These are phyloP conservation scores for Botryotinia narcissicola DNA, from an alignment of 2,329 filamentous ascomycete species.

Conservation along the genomic window DNA sequence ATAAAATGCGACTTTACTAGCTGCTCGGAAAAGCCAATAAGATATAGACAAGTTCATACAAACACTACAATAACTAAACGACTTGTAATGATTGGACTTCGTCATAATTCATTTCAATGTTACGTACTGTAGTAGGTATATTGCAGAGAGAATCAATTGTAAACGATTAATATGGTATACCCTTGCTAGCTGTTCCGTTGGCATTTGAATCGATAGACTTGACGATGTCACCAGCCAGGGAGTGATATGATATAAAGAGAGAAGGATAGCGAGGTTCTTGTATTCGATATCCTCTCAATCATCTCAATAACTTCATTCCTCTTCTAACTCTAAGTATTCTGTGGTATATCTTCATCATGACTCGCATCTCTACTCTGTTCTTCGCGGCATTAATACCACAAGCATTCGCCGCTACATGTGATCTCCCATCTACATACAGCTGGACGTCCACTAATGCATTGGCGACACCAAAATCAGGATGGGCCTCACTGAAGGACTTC, in stretches of 20 bases:
- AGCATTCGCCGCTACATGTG: not conserved
- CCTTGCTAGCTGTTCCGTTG: not conserved
- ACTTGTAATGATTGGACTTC: not conserved
- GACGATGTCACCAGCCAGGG: not conserved
- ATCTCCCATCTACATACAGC: not conserved
- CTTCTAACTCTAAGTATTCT: not conserved
- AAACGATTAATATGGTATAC: not conserved
- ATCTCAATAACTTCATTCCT: not conserved
- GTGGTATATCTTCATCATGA: not conserved
- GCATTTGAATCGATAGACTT: not conserved
- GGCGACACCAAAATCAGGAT: not conserved
- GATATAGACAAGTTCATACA: not conserved
- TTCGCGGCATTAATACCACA: not conserved
- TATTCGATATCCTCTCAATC: not conserved
- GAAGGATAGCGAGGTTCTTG: not conserved
- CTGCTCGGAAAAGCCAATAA: not conserved
- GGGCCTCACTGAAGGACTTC: not conserved
- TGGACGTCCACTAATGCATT: not conserved
- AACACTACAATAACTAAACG: not conserved
- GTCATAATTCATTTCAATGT: not conserved
- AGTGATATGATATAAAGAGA: not conserved
- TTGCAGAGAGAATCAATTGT: not conserved
- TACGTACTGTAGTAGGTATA: not conserved
- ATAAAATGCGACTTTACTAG: not conserved
- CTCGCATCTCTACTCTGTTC: not conserved